Conservation (phyloP, 371 early-diverging fungal species). For the Syncephalastrum sp. region DNA sequence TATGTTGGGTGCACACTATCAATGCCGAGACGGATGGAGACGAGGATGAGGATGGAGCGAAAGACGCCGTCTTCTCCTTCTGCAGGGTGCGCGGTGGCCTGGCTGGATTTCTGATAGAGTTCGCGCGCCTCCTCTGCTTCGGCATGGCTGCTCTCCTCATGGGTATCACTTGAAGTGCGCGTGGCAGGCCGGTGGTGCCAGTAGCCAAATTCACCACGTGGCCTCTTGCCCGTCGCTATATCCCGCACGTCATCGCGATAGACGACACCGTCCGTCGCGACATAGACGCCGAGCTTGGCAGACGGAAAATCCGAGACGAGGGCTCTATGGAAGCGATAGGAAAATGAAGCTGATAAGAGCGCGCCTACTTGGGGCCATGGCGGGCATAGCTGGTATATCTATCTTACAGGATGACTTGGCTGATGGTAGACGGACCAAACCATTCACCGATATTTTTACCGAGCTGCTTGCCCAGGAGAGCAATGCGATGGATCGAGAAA, state of each 20-base stretch:
- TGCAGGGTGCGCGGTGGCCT: slow-evolving; percentile 9
- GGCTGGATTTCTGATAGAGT: slow-evolving; percentile 25
- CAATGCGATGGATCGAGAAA: slow-evolving; percentile 93
- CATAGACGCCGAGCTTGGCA: slow-evolving; percentile 64
- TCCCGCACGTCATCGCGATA: slow-evolving; percentile 62
- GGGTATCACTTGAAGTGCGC: neutral
- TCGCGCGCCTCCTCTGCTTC: slow-evolving; percentile 29
- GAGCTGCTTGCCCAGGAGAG: slow-evolving; percentile 78
- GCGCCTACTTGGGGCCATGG: neutral
- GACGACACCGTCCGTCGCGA: slow-evolving; percentile 74
- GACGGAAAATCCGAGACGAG: slow-evolving; percentile 65
- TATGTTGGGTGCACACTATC: slow-evolving; percentile 86
- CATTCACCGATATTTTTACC: slow-evolving; percentile 94
- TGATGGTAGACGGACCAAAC: slow-evolving; percentile 94
- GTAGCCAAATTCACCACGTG: slow-evolving; percentile 36
- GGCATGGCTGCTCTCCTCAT: slow-evolving; percentile 8
- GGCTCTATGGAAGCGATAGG: slow-evolving; percentile 46
- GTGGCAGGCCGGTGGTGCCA: slow-evolving; percentile 13
- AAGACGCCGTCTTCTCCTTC: slow-evolving; percentile 26
- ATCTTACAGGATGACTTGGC: slow-evolving; percentile 81
- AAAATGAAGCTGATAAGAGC: neutral
- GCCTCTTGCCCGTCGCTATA: slow-evolving; percentile 36
- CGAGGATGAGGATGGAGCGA: slow-evolving; percentile 76
- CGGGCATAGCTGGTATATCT: neutral
- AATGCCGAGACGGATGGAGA: slow-evolving; percentile 87